These are phyloP conservation scores for Eustoma russellianum DNA, from an alignment of 257 asterid genomes.

Conservation along the genomic window DNA sequence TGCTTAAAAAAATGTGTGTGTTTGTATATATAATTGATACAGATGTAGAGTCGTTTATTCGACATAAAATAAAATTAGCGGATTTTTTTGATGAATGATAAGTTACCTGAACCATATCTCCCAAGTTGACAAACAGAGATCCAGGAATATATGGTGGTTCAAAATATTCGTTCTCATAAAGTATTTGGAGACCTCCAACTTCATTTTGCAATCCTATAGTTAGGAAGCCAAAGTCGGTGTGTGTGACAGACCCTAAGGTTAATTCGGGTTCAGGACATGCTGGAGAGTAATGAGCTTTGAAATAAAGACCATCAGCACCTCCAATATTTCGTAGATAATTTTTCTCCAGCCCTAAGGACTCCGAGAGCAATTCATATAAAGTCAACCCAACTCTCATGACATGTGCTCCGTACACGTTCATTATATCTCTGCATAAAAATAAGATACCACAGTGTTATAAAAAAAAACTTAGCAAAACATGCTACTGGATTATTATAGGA, in stretches of 20 bases:
- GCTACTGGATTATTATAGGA: too few species aligned
- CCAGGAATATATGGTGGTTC: slow-evolving; percentile 8
- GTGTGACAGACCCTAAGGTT: slow-evolving; percentile 9
- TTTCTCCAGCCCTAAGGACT: slow-evolving; percentile 8
- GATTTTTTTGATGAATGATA: not conserved
- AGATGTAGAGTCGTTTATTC: too few species aligned
- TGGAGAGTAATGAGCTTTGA: slow-evolving; percentile 11
- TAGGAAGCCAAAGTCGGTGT: slow-evolving; percentile 12
- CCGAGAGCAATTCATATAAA: slow-evolving; percentile 11
- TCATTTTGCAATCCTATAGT: slow-evolving; percentile 15
- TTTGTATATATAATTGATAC: too few species aligned
- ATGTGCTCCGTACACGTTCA: slow-evolving; percentile 2
- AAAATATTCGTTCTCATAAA: slow-evolving; percentile 10
- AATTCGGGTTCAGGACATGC: slow-evolving; percentile 17
- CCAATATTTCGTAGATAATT: slow-evolving; percentile 5
- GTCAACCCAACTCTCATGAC: slow-evolving; percentile 3
- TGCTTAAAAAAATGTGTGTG: too few species aligned
- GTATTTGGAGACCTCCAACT: slow-evolving; percentile 17
- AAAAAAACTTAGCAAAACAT: too few species aligned
- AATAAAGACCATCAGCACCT: slow-evolving; percentile 11
- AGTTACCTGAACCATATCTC: slow-evolving; percentile 18
- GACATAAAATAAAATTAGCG: too few species aligned
- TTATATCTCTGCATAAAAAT: slow-evolving; percentile 5
- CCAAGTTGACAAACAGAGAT: slow-evolving; percentile 9
- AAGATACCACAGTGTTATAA: not conserved